phyloP scores from a whole-genome alignment of 495 filamentous ascomycete species.

The Aspergillus campestris region DNA sequence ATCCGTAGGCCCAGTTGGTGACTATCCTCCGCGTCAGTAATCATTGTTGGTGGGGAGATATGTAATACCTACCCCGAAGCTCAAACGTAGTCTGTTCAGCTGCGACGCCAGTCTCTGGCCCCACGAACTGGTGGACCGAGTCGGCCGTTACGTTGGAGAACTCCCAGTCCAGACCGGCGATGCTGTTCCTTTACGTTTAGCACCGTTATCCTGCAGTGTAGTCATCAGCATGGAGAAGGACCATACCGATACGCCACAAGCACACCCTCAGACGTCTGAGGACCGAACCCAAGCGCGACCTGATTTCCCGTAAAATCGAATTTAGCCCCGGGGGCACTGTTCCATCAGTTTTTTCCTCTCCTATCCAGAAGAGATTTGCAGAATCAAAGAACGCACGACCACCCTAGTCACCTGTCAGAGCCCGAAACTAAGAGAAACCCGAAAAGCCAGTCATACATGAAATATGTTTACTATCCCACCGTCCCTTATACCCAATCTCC shows the following conservation, averaged over 20 bases:
- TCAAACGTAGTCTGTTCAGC: conserved; percentile 23
- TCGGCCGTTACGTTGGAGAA: conserved; percentile 59
- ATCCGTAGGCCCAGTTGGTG: conserved; percentile 60
- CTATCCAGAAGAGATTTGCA: not conserved
- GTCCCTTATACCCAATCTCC: conserved; percentile 61
- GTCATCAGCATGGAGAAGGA: not conserved
- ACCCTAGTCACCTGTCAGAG: conserved; percentile 20
- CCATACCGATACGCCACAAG: conserved; percentile 48
- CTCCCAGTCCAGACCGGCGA: conserved; percentile 56
- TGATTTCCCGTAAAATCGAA: conserved; percentile 56
- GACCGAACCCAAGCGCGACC: conserved; percentile 56
- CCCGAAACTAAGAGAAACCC: not conserved
- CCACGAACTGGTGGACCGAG: conserved; percentile 53
- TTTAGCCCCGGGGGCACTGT: conserved; percentile 50
- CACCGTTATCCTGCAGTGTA: no score
- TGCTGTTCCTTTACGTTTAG: conserved; percentile 19
- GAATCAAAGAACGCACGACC: conserved; percentile 24
- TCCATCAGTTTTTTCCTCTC: conserved; percentile 4
- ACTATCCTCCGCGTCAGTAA: conserved; percentile 28
- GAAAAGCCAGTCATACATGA: conserved; percentile 47
- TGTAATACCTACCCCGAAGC: conserved; percentile 22
- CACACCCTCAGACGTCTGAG: conserved; percentile 45
- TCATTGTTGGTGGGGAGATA: not conserved
- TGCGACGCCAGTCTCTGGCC: conserved; percentile 11
- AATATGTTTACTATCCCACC: conserved; percentile 59